Evolutionary conservation across 1,139 yeast genomes (phyloP).

Genomic region (Taphrina deformans): DNA sequence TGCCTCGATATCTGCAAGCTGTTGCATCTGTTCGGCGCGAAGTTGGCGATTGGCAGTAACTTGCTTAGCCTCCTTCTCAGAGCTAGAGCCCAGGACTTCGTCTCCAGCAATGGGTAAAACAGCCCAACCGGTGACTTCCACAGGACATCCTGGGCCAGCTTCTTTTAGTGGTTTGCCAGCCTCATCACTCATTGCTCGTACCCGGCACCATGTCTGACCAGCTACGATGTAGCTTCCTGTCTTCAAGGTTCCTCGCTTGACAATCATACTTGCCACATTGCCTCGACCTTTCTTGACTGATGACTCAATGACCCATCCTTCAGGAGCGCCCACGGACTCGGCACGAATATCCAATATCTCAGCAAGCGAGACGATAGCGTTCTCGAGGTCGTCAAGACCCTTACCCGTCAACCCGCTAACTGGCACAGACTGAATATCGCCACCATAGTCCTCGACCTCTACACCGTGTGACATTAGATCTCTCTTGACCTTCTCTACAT

Average conservation of each 20-base stretch:
- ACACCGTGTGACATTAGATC: slow-evolving; percentile 77
- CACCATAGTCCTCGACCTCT: slow-evolving; percentile 90
- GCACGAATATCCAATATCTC: slow-evolving; percentile 80
- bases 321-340: slow-evolving; percentile 54
- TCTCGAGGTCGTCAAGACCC: slow-evolving; percentile 86
- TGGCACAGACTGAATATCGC: slow-evolving; percentile 85
- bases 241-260: slow-evolving; percentile 73
- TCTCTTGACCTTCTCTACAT: slow-evolving; percentile 68
- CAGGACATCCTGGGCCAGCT: slow-evolving; percentile 90
- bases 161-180: slow-evolving; percentile 59
- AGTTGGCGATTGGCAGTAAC: slow-evolving; percentile 65
- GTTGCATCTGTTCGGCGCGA: slow-evolving; percentile 59
- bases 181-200: slow-evolving; percentile 78
- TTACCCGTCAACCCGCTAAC: slow-evolving; percentile 85
- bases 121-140: slow-evolving; percentile 93
- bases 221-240: slow-evolving; percentile 74
- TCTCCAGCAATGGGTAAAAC: slow-evolving; percentile 92
- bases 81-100: slow-evolving; percentile 70
- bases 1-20: slow-evolving; percentile 64
- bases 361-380: slow-evolving; percentile 79
- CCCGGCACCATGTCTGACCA: slow-evolving; percentile 83
- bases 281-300: slow-evolving; percentile 71
- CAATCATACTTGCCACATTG: slow-evolving; percentile 77
- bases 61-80: slow-evolving; percentile 72
- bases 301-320: slow-evolving; percentile 91